These are phyloP conservation scores for Cairneyella variabilis DNA, from an alignment of 495 filamentous ascomycete genomes.

Conservation along the genomic window DNA sequence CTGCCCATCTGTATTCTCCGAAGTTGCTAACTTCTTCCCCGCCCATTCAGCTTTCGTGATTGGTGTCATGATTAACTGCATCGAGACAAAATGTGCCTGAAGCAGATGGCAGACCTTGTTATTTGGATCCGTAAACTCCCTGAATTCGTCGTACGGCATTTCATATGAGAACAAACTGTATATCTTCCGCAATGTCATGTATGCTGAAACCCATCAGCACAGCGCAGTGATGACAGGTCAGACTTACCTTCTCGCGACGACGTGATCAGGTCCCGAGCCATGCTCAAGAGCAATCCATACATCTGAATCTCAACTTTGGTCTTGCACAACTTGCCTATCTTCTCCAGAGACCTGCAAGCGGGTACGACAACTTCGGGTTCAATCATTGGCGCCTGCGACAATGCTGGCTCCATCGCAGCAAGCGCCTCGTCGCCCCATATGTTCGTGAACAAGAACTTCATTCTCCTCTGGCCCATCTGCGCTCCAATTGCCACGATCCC, in stretches of 20 bases:
- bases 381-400: slow-evolving; percentile 32
- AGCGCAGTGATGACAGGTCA: not conserved
- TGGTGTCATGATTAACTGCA: slow-evolving; percentile 53
- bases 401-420: slow-evolving; percentile 30
- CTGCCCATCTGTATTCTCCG: not conserved
- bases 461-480: slow-evolving; percentile 40
- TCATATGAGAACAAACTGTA: slow-evolving; percentile 29
- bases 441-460: slow-evolving; percentile 45
- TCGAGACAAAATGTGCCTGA: slow-evolving; percentile 53
- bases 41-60: slow-evolving; percentile 24
- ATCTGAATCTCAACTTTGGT: slow-evolving; percentile 18
- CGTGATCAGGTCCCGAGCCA: slow-evolving; percentile 21
- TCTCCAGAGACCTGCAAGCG: slow-evolving; percentile 34
- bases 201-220: slow-evolving; percentile 16
- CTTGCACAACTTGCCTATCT: slow-evolving; percentile 31
- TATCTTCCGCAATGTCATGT: slow-evolving; percentile 29
- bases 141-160: slow-evolving; percentile 49
- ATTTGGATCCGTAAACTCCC: slow-evolving; percentile 43
- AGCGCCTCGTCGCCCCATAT: slow-evolving; percentile 30
- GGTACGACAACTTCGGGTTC: slow-evolving; percentile 30
- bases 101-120: slow-evolving; percentile 49
- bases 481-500: slow-evolving; percentile 52
- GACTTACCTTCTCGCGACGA: slow-evolving; percentile 28
- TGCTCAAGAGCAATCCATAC: slow-evolving; percentile 18
- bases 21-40: not conserved